Conservation (phyloP, 2,329 filamentous ascomycete genomes). For the Colletotrichum lentis region DNA sequence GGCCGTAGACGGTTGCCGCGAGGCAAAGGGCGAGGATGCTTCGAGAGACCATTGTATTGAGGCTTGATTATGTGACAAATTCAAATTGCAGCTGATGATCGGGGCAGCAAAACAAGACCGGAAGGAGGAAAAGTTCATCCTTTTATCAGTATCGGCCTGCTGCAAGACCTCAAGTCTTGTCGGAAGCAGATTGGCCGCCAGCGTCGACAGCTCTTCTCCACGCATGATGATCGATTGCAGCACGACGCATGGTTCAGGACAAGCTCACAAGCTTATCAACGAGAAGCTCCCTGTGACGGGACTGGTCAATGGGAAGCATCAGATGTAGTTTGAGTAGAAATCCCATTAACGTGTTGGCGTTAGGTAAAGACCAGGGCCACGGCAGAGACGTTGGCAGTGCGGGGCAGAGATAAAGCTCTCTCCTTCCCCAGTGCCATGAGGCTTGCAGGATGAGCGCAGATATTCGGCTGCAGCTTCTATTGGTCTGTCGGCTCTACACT, state of each 20-base stretch:
- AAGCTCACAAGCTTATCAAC: slow-evolving; percentile 32
- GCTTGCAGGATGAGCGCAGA: slow-evolving; percentile 30
- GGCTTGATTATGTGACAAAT: neutral
- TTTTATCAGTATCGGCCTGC: slow-evolving; percentile 29
- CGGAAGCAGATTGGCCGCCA: slow-evolving; percentile 22
- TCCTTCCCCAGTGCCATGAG: slow-evolving; percentile 23
- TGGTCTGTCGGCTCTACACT: slow-evolving; percentile 19
- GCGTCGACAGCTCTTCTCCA: slow-evolving; percentile 27
- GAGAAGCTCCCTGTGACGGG: slow-evolving; percentile 8
- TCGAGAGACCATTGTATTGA: slow-evolving; percentile 43
- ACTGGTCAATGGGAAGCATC: slow-evolving; percentile 31
- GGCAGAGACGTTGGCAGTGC: slow-evolving; percentile 28
- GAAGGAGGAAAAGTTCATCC: neutral
- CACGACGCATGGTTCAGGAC: slow-evolving; percentile 17
- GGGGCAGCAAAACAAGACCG: neutral
- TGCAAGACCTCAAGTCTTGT: slow-evolving; percentile 8
- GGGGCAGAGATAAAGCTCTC: slow-evolving; percentile 38
- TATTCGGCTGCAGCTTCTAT: slow-evolving; percentile 22
- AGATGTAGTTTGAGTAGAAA: slow-evolving; percentile 11
- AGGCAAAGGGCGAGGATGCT: slow-evolving; percentile 51
- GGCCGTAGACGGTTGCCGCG: slow-evolving; percentile 63
- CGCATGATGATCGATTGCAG: slow-evolving; percentile 17
- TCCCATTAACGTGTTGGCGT: slow-evolving; percentile 35
- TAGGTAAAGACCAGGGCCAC: slow-evolving; percentile 36
- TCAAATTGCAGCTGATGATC: neutral